Base-by-base conservation (phyloP, 2,329 filamentous ascomycete genomes). In the Xylariaceae sp. region DNA sequence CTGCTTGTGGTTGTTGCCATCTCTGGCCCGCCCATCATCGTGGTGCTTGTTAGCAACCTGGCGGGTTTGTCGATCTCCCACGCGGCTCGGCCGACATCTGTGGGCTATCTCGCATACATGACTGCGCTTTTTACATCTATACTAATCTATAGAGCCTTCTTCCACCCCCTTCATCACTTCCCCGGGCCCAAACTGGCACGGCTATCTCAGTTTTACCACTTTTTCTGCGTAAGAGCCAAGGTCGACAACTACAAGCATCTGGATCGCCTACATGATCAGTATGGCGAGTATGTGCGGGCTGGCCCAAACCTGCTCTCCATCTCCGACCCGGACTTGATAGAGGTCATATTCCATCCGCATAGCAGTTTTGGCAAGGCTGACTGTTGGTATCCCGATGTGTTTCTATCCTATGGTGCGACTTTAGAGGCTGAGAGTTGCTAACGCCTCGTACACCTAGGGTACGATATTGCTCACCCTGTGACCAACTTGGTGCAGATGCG, bases 251-350 rank as follows among this genome's bases (percentile, higher is more conserved):
- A 58, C n/a, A 50, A 50, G 19, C 53, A 60, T 28, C 50, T 64
- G 24, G 56, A 62, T 34, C 52, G 59, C 28, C 23, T 64, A 9
- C 61, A 62, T 12, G 9, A 40, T 6, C 21, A 64, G 41, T 62
- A 60, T 33, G 62, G 62, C 29, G 53, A 60, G 33, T 62, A 62
- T 19, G 59, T 64, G 37, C 56, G 62, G 16, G 59, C 48, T 33
- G 62, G 59, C 4, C 62, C 62, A 4, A 60, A 62, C 34, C 29
- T 62, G 11, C 44, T 64, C 4, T 62, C 62, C 16, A 58, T 64
- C 26, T 37, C 59, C 14, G 59, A 64, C 37, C 59, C 62, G 2
- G 60, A 55, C 8, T 26, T 64, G 26, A 47, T 62, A 19, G 56
- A 58, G 31, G 21, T 50, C 11, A 58, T 64, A 8, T 59, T 56